phyloP scores from a whole-genome alignment of 257 asterid species.

The Knoxia roxburghii region DNA sequence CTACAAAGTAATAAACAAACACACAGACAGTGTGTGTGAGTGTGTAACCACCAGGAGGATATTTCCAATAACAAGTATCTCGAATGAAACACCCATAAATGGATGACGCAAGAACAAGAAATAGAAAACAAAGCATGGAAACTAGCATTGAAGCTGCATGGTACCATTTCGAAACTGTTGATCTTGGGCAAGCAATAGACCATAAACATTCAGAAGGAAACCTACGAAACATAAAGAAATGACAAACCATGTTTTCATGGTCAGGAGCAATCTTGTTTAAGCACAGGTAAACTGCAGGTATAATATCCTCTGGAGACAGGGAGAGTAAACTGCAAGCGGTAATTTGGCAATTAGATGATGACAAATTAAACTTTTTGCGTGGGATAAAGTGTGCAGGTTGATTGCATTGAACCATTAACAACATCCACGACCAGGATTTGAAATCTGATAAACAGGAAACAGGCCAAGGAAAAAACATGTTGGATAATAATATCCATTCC shows the following conservation, averaged over 20 bases:
- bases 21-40: no score
- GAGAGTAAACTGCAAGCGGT: constrained; percentile 63
- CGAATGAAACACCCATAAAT: background rate
- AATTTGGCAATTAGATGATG: constrained; percentile 22
- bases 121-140: no score
- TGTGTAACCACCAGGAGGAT: background rate
- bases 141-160: no score
- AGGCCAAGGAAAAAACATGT: background rate
- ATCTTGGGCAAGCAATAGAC: background rate
- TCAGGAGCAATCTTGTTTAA: constrained; percentile 88
- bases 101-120: background rate
- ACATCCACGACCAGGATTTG: background rate
- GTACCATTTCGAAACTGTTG: background rate
- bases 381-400: no score
- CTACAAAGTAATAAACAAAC: background rate
- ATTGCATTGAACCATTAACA: no score
- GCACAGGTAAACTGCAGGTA: constrained; percentile 86
- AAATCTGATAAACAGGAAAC: background rate
- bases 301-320: constrained; percentile 82
- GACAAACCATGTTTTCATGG: constrained; percentile 71
- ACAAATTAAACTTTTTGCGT: constrained; percentile 2
- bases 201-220: background rate
- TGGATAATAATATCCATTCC: background rate
- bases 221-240: constrained; percentile 13
- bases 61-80: background rate